phyloP scores from a whole-genome alignment of 2,329 filamentous ascomycete genomes.

The Sclerotinia nivalis region DNA sequence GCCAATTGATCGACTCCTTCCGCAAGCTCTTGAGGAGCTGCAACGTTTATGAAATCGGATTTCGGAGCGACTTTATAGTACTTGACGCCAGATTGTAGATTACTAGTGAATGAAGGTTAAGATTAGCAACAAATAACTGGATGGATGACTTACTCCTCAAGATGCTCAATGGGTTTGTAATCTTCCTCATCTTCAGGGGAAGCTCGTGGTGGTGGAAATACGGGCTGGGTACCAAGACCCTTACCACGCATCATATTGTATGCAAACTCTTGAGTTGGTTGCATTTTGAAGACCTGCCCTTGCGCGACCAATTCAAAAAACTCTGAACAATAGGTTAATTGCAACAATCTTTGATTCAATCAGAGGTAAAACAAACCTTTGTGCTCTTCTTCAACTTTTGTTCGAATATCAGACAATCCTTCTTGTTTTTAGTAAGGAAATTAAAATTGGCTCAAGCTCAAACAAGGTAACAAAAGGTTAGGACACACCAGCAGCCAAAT shows the following conservation, averaged over 20 bases:
- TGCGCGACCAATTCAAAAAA: slow-evolving; percentile 16
- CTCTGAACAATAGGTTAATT: slow-evolving; percentile 1
- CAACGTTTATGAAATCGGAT: background rate
- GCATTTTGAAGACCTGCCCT: slow-evolving; percentile 1
- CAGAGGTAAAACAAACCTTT: slow-evolving; percentile 13
- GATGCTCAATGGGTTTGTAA: background rate
- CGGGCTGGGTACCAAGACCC: slow-evolving; percentile 11
- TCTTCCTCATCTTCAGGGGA: background rate
- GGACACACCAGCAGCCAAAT: slow-evolving; percentile 14
- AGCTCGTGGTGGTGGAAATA: slow-evolving; percentile 15
- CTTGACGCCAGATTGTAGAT: slow-evolving; percentile 18
- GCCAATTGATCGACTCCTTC: background rate
- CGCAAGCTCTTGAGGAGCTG: background rate
- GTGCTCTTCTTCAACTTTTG: slow-evolving; percentile 11
- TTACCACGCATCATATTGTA: slow-evolving; percentile 22
- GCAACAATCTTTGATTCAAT: background rate
- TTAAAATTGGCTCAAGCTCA: background rate
- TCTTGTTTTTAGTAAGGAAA: background rate
- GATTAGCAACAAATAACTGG: background rate
- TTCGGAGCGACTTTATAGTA: slow-evolving; percentile 7
- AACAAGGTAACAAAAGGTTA: background rate
- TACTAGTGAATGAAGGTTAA: background rate
- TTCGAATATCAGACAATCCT: slow-evolving; percentile 18
- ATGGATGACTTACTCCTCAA: slow-evolving; percentile 3
- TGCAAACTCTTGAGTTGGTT: slow-evolving; percentile 13